Conservation (phyloP, 2,329 filamentous ascomycete genomes). For the Aspergillus nomiae region DNA sequence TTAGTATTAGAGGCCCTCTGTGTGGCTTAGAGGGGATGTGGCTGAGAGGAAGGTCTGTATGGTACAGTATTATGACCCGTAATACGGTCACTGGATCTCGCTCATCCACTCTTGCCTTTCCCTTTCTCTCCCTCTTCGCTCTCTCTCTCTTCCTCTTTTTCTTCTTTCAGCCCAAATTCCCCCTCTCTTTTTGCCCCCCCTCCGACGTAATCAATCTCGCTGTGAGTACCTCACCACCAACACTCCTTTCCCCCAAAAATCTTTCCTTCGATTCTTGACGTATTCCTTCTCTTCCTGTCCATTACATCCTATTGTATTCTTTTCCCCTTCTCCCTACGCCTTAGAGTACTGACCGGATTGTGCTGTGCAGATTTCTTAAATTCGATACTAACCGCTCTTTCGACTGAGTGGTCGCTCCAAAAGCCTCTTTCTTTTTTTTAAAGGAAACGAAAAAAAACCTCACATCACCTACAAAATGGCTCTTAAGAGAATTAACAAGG, state of each 20-base stretch:
- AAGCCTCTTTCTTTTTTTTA: background rate
- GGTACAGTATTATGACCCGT: background rate
- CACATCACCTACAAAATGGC: conserved; percentile 43
- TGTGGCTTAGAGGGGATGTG: background rate
- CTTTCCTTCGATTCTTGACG: conserved; percentile 7
- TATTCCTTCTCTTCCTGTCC: conserved; percentile 10
- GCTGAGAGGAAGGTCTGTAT: conserved; percentile 4
- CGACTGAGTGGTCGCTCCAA: conserved; percentile 4
- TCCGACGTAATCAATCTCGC: conserved; percentile 7
- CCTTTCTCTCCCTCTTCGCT: conserved; percentile 8
- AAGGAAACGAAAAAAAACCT: background rate
- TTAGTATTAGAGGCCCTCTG: too few relatives aligned
- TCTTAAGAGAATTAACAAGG: conserved; percentile 57
- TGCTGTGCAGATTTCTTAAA: conserved; percentile 22
- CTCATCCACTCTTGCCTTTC: conserved; percentile 6
- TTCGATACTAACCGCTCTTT: conserved; percentile 15
- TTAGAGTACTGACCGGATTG: background rate
- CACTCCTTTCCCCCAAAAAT: conserved; percentile 13
- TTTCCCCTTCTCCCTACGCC: background rate
- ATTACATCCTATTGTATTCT: background rate
- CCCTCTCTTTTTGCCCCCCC: conserved; percentile 17
- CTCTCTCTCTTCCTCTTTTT: conserved; percentile 12
- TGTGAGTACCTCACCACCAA: conserved; percentile 7
- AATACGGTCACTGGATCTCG: conserved; percentile 6
- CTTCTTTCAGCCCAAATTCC: conserved; percentile 20